phyloP scores from a whole-genome alignment of 495 filamentous ascomycete species.

The Platismatia glauca region DNA sequence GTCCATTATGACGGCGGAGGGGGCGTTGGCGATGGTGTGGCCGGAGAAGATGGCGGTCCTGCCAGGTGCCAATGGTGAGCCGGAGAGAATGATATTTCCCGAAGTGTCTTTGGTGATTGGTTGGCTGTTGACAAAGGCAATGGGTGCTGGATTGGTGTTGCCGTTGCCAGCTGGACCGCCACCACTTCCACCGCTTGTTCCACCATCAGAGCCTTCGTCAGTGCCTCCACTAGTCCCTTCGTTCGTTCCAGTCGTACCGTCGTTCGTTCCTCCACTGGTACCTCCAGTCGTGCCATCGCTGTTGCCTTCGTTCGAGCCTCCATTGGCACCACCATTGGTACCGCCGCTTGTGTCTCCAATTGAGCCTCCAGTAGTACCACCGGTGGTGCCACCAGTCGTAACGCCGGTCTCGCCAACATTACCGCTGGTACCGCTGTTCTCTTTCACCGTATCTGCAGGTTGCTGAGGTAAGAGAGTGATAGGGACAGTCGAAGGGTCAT shows the following conservation, averaged over 20 bases:
- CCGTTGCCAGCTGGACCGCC: no score
- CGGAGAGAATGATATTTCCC: slow-evolving; percentile 8
- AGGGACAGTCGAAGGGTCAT: background rate
- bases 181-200: background rate
- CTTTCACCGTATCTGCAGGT: background rate
- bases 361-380: background rate
- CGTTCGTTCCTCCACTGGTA: background rate
- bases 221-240: background rate
- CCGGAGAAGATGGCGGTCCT: slow-evolving; percentile 11
- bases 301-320: background rate
- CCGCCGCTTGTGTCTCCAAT: background rate
- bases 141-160: background rate
- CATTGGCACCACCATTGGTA: background rate
- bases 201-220: background rate
- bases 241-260: background rate
- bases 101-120: slow-evolving; percentile 7
- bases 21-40: slow-evolving; percentile 14
- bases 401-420: background rate
- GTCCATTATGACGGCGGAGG: slow-evolving; percentile 10
- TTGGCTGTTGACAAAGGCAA: slow-evolving; percentile 10
- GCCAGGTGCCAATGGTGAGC: slow-evolving; percentile 11
- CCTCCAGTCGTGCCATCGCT: background rate
- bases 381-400: background rate
- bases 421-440: background rate
- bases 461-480: slow-evolving; percentile 5